A percentile compares a stretch with the other conserved stretches of the same genome.
Conservation (phyloP, 139 green algal genomes). For the Desmodesmus armatus region DNA sequence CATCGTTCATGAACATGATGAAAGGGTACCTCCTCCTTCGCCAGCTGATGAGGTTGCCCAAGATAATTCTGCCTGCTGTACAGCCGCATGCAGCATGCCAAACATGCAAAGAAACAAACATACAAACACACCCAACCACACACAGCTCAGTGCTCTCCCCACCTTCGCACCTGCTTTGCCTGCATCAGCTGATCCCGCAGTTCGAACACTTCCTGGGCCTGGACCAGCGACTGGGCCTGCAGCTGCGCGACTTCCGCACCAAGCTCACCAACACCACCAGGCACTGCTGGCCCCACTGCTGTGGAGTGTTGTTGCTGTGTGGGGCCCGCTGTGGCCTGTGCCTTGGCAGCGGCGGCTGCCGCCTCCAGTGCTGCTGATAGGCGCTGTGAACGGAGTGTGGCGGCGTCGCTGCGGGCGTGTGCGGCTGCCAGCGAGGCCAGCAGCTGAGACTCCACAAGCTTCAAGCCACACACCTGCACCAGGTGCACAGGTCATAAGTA, state of each 20-base stretch:
- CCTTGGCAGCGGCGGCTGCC: not conserved
- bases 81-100: too few species aligned
- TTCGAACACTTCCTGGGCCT: not conserved
- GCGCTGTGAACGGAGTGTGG: slow-evolving; percentile 49
- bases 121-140: not conserved
- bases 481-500: not conserved
- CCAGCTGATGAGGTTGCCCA: too few species aligned
- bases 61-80: too few species aligned
- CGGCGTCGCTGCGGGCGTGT: slow-evolving; percentile 55
- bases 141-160: not conserved
- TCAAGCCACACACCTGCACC: slow-evolving; percentile 66
- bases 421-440: slow-evolving; percentile 59
- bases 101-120: not conserved
- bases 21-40: too few species aligned
- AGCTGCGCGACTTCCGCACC: slow-evolving; percentile 41
- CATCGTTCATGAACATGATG: too few species aligned
- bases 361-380: slow-evolving; percentile 41
- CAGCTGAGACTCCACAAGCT: slow-evolving; percentile 67
- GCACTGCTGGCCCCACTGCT: not conserved
- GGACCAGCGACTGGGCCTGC: slow-evolving; percentile 25
- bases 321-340: slow-evolving; percentile 10
- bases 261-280: not conserved
- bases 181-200: slow-evolving; percentile 52
- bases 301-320: too few species aligned
- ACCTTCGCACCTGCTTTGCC: slow-evolving; percentile 56